Conservation (phyloP, 352 stramenopile species). For the Thalassiosira delicatula region DNA sequence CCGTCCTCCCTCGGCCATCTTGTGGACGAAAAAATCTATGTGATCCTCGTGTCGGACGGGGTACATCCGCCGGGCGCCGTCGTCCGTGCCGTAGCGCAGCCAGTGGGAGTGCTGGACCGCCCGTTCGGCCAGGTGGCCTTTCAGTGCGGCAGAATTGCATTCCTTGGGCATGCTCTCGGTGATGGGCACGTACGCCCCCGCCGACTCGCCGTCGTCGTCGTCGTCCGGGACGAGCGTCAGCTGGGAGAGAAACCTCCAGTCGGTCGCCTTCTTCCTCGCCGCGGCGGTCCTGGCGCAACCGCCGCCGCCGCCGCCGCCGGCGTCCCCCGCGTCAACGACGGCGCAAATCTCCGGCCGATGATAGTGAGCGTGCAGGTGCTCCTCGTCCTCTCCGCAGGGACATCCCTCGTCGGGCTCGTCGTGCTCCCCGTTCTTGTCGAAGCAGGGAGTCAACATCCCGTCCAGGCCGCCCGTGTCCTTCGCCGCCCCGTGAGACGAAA, state of each 20-base stretch:
- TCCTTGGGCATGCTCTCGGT: slow-evolving; percentile 49
- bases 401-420: slow-evolving; percentile 63
- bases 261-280: neutral
- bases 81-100: no score
- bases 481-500: slow-evolving; percentile 58
- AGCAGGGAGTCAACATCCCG: slow-evolving; percentile 66
- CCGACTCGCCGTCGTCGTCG: neutral
- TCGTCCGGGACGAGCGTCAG: slow-evolving; percentile 14
- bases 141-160: slow-evolving; percentile 40
- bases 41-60: slow-evolving; percentile 68
- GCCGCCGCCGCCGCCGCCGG: neutral
- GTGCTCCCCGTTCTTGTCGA: slow-evolving; percentile 66
- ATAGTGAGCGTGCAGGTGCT: slow-evolving; percentile 72
- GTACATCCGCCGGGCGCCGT: slow-evolving; percentile 35
- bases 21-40: slow-evolving; percentile 61
- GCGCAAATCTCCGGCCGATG: slow-evolving; percentile 33
- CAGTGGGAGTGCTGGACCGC: slow-evolving; percentile 22
- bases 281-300: neutral
- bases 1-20: no score
- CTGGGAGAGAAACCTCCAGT: slow-evolving; percentile 17
- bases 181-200: slow-evolving; percentile 29
- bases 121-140: slow-evolving; percentile 16
- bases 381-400: slow-evolving; percentile 64
- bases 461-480: slow-evolving; percentile 32
- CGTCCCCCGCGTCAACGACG: no score